Conservation (phyloP, 2,329 filamentous ascomycete species). For the Xylariaceae sp. region DNA sequence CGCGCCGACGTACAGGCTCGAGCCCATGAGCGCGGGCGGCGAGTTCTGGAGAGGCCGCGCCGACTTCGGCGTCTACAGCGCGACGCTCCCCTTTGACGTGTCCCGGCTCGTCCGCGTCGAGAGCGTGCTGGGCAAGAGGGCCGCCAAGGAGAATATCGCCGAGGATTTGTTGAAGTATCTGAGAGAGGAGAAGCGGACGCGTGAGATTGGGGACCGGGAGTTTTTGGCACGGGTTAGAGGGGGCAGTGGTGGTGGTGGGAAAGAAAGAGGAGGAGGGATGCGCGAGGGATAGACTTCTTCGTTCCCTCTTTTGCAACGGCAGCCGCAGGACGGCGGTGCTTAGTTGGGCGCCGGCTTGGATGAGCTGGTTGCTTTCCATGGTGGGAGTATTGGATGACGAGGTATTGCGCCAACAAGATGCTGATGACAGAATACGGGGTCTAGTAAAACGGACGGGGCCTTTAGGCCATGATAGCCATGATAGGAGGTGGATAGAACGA, state of each 20-base stretch:
- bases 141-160: slow-evolving; percentile 49
- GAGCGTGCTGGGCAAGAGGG: slow-evolving; percentile 44
- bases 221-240: neutral
- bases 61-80: slow-evolving; percentile 24
- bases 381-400: too few relatives aligned
- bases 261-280: neutral
- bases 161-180: slow-evolving; percentile 49
- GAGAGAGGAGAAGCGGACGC: slow-evolving; percentile 29
- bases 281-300: too few relatives aligned
- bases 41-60: slow-evolving; percentile 48
- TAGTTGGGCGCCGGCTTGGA: too few relatives aligned
- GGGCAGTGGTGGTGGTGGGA: too few relatives aligned
- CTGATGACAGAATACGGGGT: too few relatives aligned
- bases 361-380: too few relatives aligned
- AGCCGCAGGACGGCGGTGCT: too few relatives aligned
- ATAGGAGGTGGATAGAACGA: too few relatives aligned
- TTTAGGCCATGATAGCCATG: too few relatives aligned
- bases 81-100: slow-evolving; percentile 20
- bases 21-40: slow-evolving; percentile 20
- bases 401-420: too few relatives aligned
- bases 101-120: slow-evolving; percentile 23
- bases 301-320: too few relatives aligned
- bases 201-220: slow-evolving; percentile 3
- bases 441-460: too few relatives aligned
- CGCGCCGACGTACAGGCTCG: slow-evolving; percentile 45